Evolutionary conservation across 139 green algal genomes (phyloP).

Genomic region (Medakamo hakoo): DNA sequence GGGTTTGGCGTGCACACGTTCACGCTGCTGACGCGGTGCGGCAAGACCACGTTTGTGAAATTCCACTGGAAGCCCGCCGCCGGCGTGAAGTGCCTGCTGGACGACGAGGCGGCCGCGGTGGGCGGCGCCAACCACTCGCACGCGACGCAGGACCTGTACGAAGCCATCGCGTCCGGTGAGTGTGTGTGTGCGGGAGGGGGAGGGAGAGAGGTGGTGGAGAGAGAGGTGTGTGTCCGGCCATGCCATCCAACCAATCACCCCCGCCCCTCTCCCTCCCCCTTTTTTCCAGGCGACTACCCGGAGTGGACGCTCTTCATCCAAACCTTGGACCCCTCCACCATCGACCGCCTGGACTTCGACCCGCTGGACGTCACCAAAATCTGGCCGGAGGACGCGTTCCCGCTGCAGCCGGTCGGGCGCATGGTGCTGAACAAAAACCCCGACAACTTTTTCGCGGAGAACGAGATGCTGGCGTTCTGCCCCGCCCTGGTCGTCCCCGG

Average conservation of each 20-base stretch:
- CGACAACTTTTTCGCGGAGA: constrained; percentile 81
- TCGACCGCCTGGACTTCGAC: constrained; percentile 58
- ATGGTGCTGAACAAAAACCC: constrained; percentile 73
- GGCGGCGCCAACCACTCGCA: constrained; percentile 88
- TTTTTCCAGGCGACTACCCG: constrained; percentile 87
- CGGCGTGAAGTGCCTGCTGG: constrained; percentile 68
- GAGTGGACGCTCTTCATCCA: constrained; percentile 89
- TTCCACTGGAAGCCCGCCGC: constrained; percentile 92
- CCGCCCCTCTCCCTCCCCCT: too few species aligned
- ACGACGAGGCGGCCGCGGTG: constrained; percentile 76
- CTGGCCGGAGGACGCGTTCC: constrained; percentile 68
- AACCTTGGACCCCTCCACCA: constrained; percentile 69
- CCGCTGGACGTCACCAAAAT: constrained; percentile 72
- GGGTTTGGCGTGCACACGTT: constrained; percentile 97
- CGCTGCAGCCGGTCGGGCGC: constrained; percentile 50
- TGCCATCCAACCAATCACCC: too few species aligned
- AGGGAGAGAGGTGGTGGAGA: too few species aligned
- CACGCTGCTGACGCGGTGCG: constrained; percentile 62
- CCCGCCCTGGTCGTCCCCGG: constrained; percentile 59
- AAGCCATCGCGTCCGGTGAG: constrained; percentile 60
- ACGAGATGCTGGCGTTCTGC: constrained; percentile 73
- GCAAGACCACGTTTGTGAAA: constrained; percentile 77
- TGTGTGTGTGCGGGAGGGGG: too few species aligned
- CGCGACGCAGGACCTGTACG: constrained; percentile 88
- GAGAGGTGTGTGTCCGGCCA: too few species aligned